These are phyloP conservation scores for Annulohypoxylon maeteangense DNA, from an alignment of 495 filamentous ascomycete genomes.

Conservation along the genomic window DNA sequence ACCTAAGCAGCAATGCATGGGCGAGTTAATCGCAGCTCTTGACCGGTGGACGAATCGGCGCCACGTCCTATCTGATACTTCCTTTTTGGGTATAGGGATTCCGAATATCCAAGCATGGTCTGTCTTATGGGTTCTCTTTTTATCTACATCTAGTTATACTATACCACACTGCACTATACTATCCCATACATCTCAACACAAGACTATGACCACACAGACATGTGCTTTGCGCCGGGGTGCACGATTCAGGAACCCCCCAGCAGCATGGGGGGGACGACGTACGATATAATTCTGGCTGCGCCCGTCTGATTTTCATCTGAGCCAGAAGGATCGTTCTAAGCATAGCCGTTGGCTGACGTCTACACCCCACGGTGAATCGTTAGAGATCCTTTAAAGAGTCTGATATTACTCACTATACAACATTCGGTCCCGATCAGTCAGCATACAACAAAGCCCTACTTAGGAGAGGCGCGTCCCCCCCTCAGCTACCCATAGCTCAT, in stretches of 20 bases:
- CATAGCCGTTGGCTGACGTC: slow-evolving; percentile 33
- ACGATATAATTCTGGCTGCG: slow-evolving; percentile 29
- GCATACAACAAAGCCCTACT: slow-evolving; percentile 30
- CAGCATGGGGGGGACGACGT: slow-evolving; percentile 1
- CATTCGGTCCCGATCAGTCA: slow-evolving; percentile 35
- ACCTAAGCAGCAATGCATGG: slow-evolving; percentile 8
- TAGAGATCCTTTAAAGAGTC: slow-evolving; percentile 30
- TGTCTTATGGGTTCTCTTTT: background rate
- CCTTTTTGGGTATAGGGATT: slow-evolving; percentile 35
- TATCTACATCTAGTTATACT: slow-evolving; percentile 2
- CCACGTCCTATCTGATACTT: slow-evolving; percentile 24
- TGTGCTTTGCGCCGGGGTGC: slow-evolving; percentile 24
- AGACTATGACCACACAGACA: slow-evolving; percentile 19
- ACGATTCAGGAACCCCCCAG: slow-evolving; percentile 14
- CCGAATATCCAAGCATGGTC: slow-evolving; percentile 1
- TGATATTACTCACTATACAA: slow-evolving; percentile 14
- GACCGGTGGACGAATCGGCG: slow-evolving; percentile 20
- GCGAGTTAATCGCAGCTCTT: slow-evolving; percentile 17
- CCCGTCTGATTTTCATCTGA: slow-evolving; percentile 4
- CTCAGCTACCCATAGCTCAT: slow-evolving; percentile 16
- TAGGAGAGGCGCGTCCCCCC: slow-evolving; percentile 24
- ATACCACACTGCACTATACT: background rate
- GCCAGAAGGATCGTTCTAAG: slow-evolving; percentile 19
- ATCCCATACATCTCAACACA: background rate
- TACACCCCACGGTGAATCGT: slow-evolving; percentile 17